Evolutionary conservation across 2,329 filamentous ascomycete species (phyloP).

Genomic region (Trichoderma guizhouense): DNA sequence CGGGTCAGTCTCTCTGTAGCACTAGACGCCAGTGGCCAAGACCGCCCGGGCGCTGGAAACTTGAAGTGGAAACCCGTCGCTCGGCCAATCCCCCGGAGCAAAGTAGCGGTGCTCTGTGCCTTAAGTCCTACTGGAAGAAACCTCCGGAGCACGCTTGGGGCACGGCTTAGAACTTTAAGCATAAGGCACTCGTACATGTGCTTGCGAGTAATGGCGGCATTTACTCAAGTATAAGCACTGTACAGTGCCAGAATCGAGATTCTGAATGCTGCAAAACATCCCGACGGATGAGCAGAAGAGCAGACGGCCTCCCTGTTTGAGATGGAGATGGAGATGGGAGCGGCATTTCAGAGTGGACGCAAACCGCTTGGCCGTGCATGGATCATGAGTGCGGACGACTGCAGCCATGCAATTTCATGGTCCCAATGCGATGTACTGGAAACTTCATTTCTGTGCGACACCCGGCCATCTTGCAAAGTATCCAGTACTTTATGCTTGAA

Average conservation of each 20-base stretch:
- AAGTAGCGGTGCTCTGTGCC: neutral
- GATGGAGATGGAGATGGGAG: neutral
- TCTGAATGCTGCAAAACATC: neutral
- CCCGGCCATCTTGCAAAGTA: neutral
- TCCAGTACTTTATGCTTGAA: neutral
- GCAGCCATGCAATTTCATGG: neutral
- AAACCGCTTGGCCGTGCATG: conserved; percentile 4
- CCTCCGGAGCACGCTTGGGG: neutral
- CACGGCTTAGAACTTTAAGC: neutral
- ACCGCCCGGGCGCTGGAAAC: neutral
- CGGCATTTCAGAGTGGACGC: neutral
- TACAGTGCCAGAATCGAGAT: neutral
- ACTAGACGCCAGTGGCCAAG: conserved; percentile 1
- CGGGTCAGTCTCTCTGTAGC: neutral
- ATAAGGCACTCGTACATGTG: neutral
- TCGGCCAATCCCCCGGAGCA: neutral
- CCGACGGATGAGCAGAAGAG: neutral
- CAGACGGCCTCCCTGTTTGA: neutral
- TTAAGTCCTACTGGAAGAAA: neutral
- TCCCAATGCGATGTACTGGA: neutral
- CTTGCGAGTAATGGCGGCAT: neutral
- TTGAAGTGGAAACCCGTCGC: neutral
- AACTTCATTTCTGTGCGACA: neutral
- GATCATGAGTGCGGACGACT: neutral
- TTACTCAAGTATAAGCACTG: neutral